Evolutionary conservation across 2,329 filamentous ascomycete species (phyloP), one percentile per base, ranked within the genome.

Genomic region (Tricladium varicosporioides): DNA sequence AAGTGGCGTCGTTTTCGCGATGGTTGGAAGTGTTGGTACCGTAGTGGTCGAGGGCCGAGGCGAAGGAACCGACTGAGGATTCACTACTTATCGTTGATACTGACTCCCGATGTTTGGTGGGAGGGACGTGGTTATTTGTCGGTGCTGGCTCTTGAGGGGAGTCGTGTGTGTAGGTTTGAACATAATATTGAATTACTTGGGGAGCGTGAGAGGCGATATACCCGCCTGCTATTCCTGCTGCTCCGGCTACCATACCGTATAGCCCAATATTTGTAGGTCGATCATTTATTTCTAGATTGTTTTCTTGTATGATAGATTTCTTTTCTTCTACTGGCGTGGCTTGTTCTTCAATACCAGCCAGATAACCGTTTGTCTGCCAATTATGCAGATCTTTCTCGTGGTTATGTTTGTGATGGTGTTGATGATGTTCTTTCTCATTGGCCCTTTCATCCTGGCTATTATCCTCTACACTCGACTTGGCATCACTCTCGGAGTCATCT

Each of bases 171-270:
- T 56, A 46, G 7, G 40, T 44, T 7, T 74, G 71, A 9, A 80
- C 61, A 11, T 58, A 63, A 13, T 63, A 60, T 14, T 60, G 49
- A 7, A 68, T 60, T 13, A 67, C 59, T 19, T 60, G 51, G 18
- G 67, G 65, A 19, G 64, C 55, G 33, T 73, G 68, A 16, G 67
- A 71, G 11, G 76, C 72, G 2, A 81, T 73, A 5, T 75, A 75
- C 0, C 77, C 78, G 13, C 77, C 76, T 8, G 81, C 82, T 5
- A 74, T 74, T 2, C 75, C 78, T 27, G 84, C 74, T 14, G 79
- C 81, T 13, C 78, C 77, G 16, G 76, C 74, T 40, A 85, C 77
- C 70, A 84, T 80, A 22, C 77, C 79, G 62, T 84, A 85, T 2
- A 85, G 71, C 1, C 81, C 82, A 16, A 75, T 73, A 32, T 56